Percentiles rank a stretch among this genome's conserved stretches.
phyloP scores from a whole-genome alignment of 1,284 basidiomycete genomes.

The Sporisorium exsertum region DNA sequence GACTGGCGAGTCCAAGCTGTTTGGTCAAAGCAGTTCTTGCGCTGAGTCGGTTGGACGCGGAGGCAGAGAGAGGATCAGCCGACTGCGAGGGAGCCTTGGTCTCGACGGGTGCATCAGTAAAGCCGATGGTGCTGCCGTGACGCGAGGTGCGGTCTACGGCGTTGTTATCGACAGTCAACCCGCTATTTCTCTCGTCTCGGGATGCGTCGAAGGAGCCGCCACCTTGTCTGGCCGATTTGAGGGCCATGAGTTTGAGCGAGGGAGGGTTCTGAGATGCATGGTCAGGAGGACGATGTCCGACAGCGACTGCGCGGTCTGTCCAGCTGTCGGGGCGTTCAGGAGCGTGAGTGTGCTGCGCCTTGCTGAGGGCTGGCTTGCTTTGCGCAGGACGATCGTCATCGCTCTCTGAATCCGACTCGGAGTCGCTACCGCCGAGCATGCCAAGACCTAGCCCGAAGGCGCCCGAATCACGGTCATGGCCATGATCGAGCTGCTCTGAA shows the following conservation, averaged over 20 bases:
- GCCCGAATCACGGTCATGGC: constrained; percentile 45
- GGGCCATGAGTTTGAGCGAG: constrained; percentile 59
- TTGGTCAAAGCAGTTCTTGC: constrained; percentile 51
- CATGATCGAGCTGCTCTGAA: constrained; percentile 12
- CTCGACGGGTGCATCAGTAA: constrained; percentile 20
- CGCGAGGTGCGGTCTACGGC: constrained; percentile 47
- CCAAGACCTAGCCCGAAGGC: constrained; percentile 55
- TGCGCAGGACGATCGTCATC: constrained; percentile 39
- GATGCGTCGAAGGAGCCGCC: constrained; percentile 15
- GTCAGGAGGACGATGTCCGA: constrained; percentile 61
- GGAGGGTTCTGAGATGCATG: constrained; percentile 64
- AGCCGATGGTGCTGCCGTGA: constrained; percentile 58
- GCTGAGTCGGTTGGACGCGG: constrained; percentile 29
- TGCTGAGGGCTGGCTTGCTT: constrained; percentile 7
- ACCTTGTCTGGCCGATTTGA: constrained; percentile 52
- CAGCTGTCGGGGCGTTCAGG: constrained; percentile 49
- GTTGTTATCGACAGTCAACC: constrained; percentile 35
- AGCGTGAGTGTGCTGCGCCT: constrained; percentile 3
- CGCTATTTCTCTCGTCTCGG: constrained; percentile 30
- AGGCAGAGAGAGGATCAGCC: constrained; percentile 2
- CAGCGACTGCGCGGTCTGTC: constrained; percentile 58
- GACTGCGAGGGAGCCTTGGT: background rate
- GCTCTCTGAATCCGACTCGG: constrained; percentile 52
- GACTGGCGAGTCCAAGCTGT: constrained; percentile 51
- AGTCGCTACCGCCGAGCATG: constrained; percentile 47